These are phyloP conservation scores for Senna siamea DNA, from an alignment of 306 rosid genomes.

Conservation along the genomic window DNA sequence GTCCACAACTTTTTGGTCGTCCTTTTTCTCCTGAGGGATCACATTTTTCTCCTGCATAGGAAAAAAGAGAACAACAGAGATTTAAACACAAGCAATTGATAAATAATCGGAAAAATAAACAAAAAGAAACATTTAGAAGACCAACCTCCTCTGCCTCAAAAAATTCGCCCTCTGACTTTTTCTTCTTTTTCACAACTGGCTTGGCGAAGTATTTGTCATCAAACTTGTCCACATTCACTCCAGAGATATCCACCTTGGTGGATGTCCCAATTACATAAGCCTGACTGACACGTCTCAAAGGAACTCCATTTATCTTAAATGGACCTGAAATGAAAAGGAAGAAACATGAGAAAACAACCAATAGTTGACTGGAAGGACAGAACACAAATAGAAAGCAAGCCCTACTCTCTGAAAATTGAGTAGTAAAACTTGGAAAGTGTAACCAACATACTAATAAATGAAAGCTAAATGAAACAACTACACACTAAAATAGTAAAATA, in stretches of 20 bases:
- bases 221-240: conserved; percentile 50
- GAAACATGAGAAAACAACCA: neutral
- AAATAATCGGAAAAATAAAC: neutral
- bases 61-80: neutral
- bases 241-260: conserved; percentile 57
- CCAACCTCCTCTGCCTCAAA: conserved; percentile 64
- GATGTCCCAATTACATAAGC: conserved; percentile 64
- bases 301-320: conserved; percentile 68
- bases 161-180: conserved; percentile 59
- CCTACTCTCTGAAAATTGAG: too few relatives aligned
- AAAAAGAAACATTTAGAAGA: neutral
- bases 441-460: neutral
- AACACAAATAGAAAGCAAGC: too few relatives aligned
- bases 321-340: conserved; percentile 49
- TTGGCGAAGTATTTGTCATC: conserved; percentile 62
- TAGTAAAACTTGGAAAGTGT: too few relatives aligned
- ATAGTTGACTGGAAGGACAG: neutral
- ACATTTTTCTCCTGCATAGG: conserved; percentile 58
- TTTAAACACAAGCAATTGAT: neutral
- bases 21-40: conserved; percentile 72
- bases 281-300: conserved; percentile 68
- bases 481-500: neutral
- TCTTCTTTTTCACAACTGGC: conserved; percentile 54
- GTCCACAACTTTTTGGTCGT: conserved; percentile 72
- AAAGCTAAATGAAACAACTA: neutral